Evolutionary conservation across 2,329 filamentous ascomycete genomes (phyloP).

Genomic region (Rutstroemia sp.): DNA sequence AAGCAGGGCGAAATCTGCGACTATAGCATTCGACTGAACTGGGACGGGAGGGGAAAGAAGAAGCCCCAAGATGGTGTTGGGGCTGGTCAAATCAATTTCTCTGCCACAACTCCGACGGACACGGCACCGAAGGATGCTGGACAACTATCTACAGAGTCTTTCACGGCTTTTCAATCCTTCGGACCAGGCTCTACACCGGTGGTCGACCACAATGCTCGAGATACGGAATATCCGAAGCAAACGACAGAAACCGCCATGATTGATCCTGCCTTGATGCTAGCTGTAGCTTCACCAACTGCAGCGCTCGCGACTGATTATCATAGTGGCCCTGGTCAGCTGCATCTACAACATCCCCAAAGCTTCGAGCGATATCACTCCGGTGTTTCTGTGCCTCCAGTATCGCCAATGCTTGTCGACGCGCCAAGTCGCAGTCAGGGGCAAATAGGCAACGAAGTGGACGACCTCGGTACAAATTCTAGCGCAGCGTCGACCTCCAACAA

Average conservation of each 20-base stretch:
- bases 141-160: background rate
- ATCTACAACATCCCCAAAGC: constrained; percentile 16
- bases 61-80: constrained; percentile 32
- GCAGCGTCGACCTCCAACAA: constrained; percentile 11
- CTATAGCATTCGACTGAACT: constrained; percentile 74
- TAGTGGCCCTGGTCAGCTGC: constrained; percentile 3
- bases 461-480: constrained; percentile 15
- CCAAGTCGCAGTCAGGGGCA: constrained; percentile 10
- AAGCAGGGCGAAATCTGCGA: constrained; percentile 68
- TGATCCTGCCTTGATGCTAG: constrained; percentile 15
- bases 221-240: background rate
- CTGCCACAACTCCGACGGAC: constrained; percentile 2
- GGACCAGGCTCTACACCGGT: background rate
- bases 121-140: background rate
- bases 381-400: constrained; percentile 7
- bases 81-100: constrained; percentile 13
- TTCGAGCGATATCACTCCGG: constrained; percentile 20
- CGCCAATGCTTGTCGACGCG: constrained; percentile 2
- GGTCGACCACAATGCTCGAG: background rate
- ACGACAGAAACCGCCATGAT: constrained; percentile 11
- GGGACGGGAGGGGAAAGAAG: constrained; percentile 65
- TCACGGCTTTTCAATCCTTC: background rate
- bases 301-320: constrained; percentile 2
- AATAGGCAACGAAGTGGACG: constrained; percentile 17
- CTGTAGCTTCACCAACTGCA: constrained; percentile 3